Evolutionary conservation across 495 filamentous ascomycete species (phyloP).

Genomic region (Lophiostoma macrostomum): DNA sequence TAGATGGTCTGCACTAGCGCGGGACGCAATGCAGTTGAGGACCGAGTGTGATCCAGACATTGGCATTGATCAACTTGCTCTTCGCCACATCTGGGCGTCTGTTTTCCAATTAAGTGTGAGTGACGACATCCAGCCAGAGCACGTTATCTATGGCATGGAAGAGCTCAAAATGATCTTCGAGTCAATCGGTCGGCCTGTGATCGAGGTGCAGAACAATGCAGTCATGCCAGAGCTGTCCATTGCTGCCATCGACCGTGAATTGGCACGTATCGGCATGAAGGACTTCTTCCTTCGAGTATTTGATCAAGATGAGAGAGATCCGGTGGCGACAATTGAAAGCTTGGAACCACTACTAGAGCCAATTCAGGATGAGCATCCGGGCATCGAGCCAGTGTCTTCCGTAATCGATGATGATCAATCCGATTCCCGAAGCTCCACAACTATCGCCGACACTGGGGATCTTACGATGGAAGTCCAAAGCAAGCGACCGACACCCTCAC

Average conservation of each 20-base stretch:
- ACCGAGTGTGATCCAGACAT: conserved; percentile 9
- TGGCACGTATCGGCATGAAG: conserved; percentile 87
- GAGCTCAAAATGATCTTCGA: conserved; percentile 58
- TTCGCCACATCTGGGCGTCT: conserved; percentile 81
- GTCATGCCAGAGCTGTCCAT: conserved; percentile 86
- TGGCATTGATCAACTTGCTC: conserved; percentile 45
- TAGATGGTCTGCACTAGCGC: conserved; percentile 72
- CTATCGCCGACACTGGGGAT: conserved; percentile 42
- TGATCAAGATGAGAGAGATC: conserved; percentile 60
- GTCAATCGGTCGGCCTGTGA: conserved; percentile 41
- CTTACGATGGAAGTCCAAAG: conserved; percentile 17
- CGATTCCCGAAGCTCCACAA: conserved; percentile 13
- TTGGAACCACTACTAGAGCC: conserved; percentile 84
- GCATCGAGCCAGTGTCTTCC: conserved; percentile 6
- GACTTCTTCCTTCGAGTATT: conserved; percentile 93
- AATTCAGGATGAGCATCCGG: conserved; percentile 28
- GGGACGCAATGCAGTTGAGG: conserved; percentile 54
- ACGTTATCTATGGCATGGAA: conserved; percentile 75
- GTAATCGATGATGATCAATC: conserved; percentile 5
- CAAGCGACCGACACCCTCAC: conserved; percentile 2
- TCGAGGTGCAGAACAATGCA: conserved; percentile 78
- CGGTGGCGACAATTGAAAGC: conserved; percentile 79
- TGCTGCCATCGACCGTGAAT: conserved; percentile 77
- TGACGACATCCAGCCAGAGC: conserved; percentile 67
- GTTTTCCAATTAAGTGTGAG: conserved; percentile 69